Evolutionary conservation across 1,139 yeast genomes (phyloP), one percentile per base, ranked within the genome.

Genomic region (Magnusiomyces suaveolens): DNA sequence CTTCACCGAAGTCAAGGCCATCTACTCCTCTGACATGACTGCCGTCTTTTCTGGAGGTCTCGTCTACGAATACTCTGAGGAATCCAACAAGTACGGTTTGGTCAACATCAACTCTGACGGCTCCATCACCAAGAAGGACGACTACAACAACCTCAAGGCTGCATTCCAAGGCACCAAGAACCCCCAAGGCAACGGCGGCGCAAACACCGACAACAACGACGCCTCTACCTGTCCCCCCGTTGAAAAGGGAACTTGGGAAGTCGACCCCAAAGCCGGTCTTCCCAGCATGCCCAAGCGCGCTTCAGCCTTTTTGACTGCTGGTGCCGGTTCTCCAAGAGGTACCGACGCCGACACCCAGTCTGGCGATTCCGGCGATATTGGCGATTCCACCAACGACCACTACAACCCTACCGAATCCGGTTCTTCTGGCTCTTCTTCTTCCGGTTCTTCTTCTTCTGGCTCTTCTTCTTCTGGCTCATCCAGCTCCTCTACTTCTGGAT

Each of bases 51-150:
- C 92, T 57, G 99, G 99, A 8, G 99, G 98, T 0, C 75, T 92
- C 56, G 95, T 88, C 2, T 94, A 94, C 69, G 97, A 92, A 69
- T 94, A 79, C 71, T 80, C 92, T 10, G 88, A 89, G 68, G 97
- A 88, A 65, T 79, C 83, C 21, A 88, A 88, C 69, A 81, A 86
- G 64, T 92, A 92, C 71, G 98, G 99, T 0, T 74, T 94, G 44
- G 96, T 92, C 14, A 76, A 79, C 57, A 69, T 84, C 57, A 70
- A 69, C 53, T 58, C 72, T 58, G 69, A 72, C 52, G 69, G 69
- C 57, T 60, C 71, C 4, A 81, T 84, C 49, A 67, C 77, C 16
- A 71, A 72, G 43, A 67, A 75, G 51, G 57, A 66, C 0, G 92
- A 84, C 68, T 85, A 67, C 64, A 63, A 68, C 59, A 82, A 82